Evolutionary conservation across 495 filamentous ascomycete genomes (phyloP).

Genomic region (Zalerion maritima): DNA sequence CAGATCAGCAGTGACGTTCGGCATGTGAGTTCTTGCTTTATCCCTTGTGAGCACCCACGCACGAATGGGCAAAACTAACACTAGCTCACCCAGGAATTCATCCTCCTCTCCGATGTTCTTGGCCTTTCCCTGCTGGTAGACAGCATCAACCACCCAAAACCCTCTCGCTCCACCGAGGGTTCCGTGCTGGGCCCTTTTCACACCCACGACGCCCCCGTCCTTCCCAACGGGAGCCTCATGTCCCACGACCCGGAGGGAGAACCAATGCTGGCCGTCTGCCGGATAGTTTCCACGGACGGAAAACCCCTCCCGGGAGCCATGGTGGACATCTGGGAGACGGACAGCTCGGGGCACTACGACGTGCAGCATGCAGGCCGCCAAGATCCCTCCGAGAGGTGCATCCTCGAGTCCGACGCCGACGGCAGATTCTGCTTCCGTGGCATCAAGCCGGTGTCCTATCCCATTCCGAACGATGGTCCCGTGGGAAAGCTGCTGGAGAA

Average conservation of each 20-base stretch:
- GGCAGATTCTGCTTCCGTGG: constrained; percentile 83
- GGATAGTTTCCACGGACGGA: constrained; percentile 52
- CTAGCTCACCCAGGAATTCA: constrained; percentile 55
- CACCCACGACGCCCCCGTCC: constrained; percentile 66
- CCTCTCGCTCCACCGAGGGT: constrained; percentile 59
- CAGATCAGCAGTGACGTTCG: constrained; percentile 59
- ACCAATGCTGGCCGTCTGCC: constrained; percentile 66
- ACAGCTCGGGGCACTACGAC: constrained; percentile 76
- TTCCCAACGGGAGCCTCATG: constrained; percentile 51
- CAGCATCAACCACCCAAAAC: constrained; percentile 84
- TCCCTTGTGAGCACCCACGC: neutral
- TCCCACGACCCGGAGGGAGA: constrained; percentile 55
- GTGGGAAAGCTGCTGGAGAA: constrained; percentile 62
- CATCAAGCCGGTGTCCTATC: constrained; percentile 77
- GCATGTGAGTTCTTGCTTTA: constrained; percentile 29
- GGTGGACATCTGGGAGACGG: constrained; percentile 91
- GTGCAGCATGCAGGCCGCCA: constrained; percentile 62
- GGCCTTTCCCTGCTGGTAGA: constrained; percentile 85
- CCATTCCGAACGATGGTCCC: constrained; percentile 81
- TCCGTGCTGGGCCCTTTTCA: constrained; percentile 90
- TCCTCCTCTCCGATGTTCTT: constrained; percentile 82
- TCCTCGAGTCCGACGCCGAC: constrained; percentile 54
- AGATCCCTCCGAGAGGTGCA: constrained; percentile 64
- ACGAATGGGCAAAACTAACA: neutral
- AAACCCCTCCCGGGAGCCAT: constrained; percentile 54